phyloP scores from a whole-genome alignment of 1,284 basidiomycete species.

The Blastosporella zonata region DNA sequence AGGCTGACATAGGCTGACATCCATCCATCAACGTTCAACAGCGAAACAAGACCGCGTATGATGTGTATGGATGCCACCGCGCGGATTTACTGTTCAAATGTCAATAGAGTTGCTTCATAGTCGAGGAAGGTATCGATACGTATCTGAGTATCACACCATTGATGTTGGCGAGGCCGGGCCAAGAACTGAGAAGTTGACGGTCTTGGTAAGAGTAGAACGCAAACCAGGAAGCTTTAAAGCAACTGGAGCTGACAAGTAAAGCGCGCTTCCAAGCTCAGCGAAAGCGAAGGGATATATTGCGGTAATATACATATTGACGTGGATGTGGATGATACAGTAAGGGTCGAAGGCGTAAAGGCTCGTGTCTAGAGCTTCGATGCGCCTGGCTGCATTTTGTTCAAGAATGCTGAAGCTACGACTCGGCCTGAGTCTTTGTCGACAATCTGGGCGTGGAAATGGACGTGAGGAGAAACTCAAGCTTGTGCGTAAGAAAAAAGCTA shows the following conservation, averaged over 20 bases:
- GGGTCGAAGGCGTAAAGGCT: not conserved
- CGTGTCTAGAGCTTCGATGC: conserved; percentile 23
- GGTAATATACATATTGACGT: conserved; percentile 13
- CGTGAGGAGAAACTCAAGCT: conserved; percentile 13
- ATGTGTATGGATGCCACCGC: not conserved
- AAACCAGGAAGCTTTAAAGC: not conserved
- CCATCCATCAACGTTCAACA: not conserved
- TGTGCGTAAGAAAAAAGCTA: conserved; percentile 19
- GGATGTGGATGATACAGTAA: conserved; percentile 8
- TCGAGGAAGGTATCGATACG: conserved; percentile 1
- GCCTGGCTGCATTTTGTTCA: conserved; percentile 68
- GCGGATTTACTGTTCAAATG: not conserved
- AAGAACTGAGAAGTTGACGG: not conserved
- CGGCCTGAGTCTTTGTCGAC: conserved; percentile 52
- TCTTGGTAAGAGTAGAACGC: not conserved
- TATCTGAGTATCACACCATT: conserved; percentile 1
- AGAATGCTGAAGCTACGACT: conserved; percentile 57
- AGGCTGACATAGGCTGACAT: not conserved
- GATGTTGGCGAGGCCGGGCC: conserved; percentile 4
- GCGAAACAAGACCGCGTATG: not conserved
- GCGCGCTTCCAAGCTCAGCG: not conserved
- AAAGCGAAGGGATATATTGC: conserved; percentile 10
- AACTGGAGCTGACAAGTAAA: not conserved
- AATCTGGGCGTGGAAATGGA: conserved; percentile 37
- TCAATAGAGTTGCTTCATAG: not conserved